Base-by-base conservation (phyloP, 1,139 yeast genomes). In the Blastobotrys raffinosifermentans region DNA sequence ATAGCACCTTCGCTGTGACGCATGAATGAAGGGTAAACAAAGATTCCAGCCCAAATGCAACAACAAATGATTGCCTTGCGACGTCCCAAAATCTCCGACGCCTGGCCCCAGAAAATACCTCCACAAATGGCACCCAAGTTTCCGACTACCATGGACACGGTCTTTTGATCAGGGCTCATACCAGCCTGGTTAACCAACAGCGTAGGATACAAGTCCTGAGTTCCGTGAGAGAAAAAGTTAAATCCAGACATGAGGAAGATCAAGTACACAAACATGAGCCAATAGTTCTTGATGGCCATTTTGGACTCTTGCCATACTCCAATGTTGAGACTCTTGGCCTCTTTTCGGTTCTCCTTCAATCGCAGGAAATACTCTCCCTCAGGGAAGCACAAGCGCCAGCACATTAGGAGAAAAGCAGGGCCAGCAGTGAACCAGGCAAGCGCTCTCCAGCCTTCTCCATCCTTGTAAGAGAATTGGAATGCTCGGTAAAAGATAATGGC, bases 381-480 rank as follows among this genome's bases (percentile, higher is more conserved):
- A 9, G 70, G 70, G 41, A 60, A 53, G 17, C 57, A 47, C 39
- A 65, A 46, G 51, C 75, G 60, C 72, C 73, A 69, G 7, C 55
- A 37, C 15, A 69, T 59, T 35, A 69, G 53, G 10, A 67, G 37
- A 22, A 61, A 55, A 5, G 74, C 72, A 5, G 69, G 61, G 4
- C 73, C 75, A 19, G 77, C 66, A 29, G 72, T 60, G 46, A 75
- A 75, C 77, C 77, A 74, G 51, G 72, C 73, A 36, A 73, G 54
- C 3, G 75, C 57, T 55, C 75, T 66, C 80, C 80, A 74, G 3
- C 45, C 45, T 27, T 41, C 45, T 3, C 62, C 58, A 38, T 61
- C 58, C 7, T 25, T n/a, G 20, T 40, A n/a, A 4, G 45, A 40
- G 26, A 26, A 26, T 22, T 41, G 36, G 23, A 41, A 41, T n/a